Percentiles rank a stretch among this genome's conserved stretches.
Conservation (phyloP, 495 filamentous ascomycete species). For the Penicillium robsamsonii region DNA sequence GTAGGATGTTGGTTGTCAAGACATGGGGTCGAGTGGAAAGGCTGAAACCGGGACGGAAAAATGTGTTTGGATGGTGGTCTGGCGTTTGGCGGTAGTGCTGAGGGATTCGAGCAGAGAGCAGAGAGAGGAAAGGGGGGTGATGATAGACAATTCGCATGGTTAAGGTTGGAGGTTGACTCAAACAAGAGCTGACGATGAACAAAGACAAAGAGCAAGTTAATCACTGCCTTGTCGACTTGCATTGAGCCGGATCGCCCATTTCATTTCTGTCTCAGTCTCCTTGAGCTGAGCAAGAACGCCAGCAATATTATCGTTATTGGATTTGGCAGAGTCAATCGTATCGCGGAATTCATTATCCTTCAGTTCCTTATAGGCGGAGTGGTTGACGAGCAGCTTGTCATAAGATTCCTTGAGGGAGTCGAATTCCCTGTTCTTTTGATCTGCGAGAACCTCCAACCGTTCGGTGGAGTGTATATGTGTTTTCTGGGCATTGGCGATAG, state of each 20-base stretch:
- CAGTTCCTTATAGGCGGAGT: conserved; percentile 60
- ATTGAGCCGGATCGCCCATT: conserved; percentile 66
- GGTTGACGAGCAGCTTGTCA: conserved; percentile 53
- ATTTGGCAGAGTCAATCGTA: conserved; percentile 54
- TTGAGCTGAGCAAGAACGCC: conserved; percentile 56
- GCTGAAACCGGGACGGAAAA: not conserved
- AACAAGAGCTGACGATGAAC: not conserved
- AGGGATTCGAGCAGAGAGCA: not conserved
- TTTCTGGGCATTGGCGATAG: conserved; percentile 40
- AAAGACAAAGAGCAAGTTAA: not conserved
- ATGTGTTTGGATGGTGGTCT: not conserved
- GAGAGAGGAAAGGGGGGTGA: not conserved
- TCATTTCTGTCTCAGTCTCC: conserved; percentile 63
- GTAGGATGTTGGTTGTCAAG: not conserved
- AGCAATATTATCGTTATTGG: conserved; percentile 55
- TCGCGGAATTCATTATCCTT: conserved; percentile 58
- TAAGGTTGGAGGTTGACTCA: not conserved
- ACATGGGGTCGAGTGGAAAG: not conserved
- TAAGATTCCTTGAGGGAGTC: conserved; percentile 57
- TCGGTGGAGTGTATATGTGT: conserved; percentile 55
- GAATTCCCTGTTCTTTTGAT: conserved; percentile 69
- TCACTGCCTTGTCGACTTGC: conserved; percentile 40
- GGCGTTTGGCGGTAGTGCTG: not conserved
- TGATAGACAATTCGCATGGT: not conserved
- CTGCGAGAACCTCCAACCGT: conserved; percentile 60